Evolutionary conservation across 2,329 filamentous ascomycete species (phyloP).

Genomic region (Cercospora sojina): DNA sequence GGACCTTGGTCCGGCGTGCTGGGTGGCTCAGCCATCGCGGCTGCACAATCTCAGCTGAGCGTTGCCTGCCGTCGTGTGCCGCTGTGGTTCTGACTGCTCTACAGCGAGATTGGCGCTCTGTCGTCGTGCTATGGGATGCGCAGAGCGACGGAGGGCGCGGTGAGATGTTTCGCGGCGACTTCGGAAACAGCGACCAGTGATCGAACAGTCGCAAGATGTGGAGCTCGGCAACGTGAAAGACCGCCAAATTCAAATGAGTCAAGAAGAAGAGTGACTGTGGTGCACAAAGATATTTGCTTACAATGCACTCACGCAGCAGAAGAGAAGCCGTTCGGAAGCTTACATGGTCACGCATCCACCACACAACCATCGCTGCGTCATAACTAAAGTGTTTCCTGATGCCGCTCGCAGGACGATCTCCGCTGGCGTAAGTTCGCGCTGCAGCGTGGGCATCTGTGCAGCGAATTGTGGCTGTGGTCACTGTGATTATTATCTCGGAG

Average conservation of each 20-base stretch:
- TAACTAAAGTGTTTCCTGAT: constrained; percentile 6
- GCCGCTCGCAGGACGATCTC: constrained; percentile 8
- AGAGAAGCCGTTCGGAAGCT: constrained; percentile 15
- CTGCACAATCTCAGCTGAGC: constrained; percentile 12
- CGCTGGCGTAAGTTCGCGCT: constrained; percentile 13
- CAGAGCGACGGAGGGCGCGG: background rate
- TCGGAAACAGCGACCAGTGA: background rate
- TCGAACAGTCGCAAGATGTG: background rate
- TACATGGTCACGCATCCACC: constrained; percentile 12
- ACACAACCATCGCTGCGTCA: constrained; percentile 12
- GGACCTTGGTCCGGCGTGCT: constrained; percentile 41
- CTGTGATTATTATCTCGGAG: background rate
- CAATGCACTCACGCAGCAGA: background rate
- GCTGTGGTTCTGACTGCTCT: background rate
- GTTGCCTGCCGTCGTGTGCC: background rate
- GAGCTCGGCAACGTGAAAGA: background rate
- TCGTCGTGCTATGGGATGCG: background rate
- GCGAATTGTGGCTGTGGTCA: constrained; percentile 17
- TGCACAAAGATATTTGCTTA: background rate
- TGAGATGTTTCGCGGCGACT: constrained; percentile 1
- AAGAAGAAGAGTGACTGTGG: background rate
- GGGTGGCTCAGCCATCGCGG: constrained; percentile 34
- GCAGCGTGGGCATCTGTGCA: background rate
- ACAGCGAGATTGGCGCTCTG: background rate
- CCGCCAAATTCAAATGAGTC: background rate